Evolutionary conservation across 345 rosid genomes (phyloP).

Genomic region (Adansonia digitata): DNA sequence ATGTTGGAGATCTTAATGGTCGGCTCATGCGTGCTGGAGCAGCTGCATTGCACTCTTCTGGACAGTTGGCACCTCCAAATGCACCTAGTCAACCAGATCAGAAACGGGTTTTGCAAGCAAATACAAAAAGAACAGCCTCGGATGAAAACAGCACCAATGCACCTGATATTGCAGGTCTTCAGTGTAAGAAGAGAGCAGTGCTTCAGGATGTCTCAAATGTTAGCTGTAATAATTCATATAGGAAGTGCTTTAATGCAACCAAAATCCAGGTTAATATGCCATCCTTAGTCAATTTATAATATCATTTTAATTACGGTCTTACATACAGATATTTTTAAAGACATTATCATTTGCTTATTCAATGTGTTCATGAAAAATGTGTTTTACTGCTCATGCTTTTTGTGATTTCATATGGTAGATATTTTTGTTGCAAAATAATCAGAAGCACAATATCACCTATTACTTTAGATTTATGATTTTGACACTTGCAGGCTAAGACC

Average conservation of each 20-base stretch:
- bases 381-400: not conserved
- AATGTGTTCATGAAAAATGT: not conserved
- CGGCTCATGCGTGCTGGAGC: constrained; percentile 72
- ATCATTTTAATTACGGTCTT: not conserved
- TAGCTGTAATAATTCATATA: constrained; percentile 35
- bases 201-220: constrained; percentile 75
- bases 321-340: not conserved
- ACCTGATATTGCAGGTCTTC: constrained; percentile 22
- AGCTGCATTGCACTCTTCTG: constrained; percentile 43
- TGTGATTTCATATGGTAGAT: not conserved
- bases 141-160: constrained; percentile 40
- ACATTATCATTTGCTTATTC: not conserved
- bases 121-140: constrained; percentile 44
- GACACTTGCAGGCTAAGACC: constrained; percentile 41
- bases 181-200: constrained; percentile 56
- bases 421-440: not conserved
- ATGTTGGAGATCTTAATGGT: constrained; percentile 34
- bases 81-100: constrained; percentile 33
- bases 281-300: constrained; percentile 3
- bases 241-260: constrained; percentile 46
- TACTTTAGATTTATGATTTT: constrained; percentile 3
- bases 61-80: constrained; percentile 25
- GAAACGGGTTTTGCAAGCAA: constrained; percentile 29
- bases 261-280: constrained; percentile 46
- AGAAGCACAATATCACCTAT: not conserved